phyloP scores from a whole-genome alignment of 352 stramenopile genomes.

The Pythium periplocum region DNA sequence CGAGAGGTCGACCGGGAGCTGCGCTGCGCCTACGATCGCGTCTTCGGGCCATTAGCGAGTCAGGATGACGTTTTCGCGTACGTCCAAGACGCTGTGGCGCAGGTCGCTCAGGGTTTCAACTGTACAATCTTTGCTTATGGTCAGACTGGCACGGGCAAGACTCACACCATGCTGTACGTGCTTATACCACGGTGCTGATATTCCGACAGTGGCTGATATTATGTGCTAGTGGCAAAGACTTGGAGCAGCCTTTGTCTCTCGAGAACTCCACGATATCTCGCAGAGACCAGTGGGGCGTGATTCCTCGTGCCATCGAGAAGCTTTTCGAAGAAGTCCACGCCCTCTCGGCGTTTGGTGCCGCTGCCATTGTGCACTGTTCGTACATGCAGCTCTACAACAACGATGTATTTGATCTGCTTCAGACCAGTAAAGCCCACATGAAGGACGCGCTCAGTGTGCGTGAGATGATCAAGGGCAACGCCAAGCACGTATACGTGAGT shows the following conservation, averaged over 20 bases:
- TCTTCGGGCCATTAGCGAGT: constrained; percentile 49
- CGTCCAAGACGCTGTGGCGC: constrained; percentile 56
- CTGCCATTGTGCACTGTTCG: constrained; percentile 78
- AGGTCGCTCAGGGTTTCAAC: constrained; percentile 86
- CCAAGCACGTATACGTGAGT: constrained; percentile 86
- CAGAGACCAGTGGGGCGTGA: constrained; percentile 57
- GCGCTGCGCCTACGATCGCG: constrained; percentile 62
- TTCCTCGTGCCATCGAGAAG: constrained; percentile 78
- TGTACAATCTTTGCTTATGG: constrained; percentile 91
- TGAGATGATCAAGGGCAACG: constrained; percentile 74
- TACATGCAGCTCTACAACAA: constrained; percentile 93
- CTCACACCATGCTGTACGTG: constrained; percentile 83
- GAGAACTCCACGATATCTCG: constrained; percentile 1
- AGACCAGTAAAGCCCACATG: constrained; percentile 50
- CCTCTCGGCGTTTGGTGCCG: constrained; percentile 40
- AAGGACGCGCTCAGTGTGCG: constrained; percentile 47
- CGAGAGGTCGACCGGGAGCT: constrained; percentile 41
- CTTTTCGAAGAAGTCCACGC: constrained; percentile 74
- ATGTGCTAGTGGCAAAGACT: constrained; percentile 34
- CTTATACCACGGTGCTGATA: background rate
- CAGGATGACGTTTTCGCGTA: constrained; percentile 80
- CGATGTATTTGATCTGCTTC: constrained; percentile 69
- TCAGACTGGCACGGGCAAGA: constrained; percentile 89
- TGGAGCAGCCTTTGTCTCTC: constrained; percentile 37
- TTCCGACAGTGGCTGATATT: no score